Percentiles rank a stretch among this genome's conserved stretches.
These are phyloP conservation scores for Phytophthora pluvialis DNA, from an alignment of 352 stramenopile species.

Conservation along the genomic window DNA sequence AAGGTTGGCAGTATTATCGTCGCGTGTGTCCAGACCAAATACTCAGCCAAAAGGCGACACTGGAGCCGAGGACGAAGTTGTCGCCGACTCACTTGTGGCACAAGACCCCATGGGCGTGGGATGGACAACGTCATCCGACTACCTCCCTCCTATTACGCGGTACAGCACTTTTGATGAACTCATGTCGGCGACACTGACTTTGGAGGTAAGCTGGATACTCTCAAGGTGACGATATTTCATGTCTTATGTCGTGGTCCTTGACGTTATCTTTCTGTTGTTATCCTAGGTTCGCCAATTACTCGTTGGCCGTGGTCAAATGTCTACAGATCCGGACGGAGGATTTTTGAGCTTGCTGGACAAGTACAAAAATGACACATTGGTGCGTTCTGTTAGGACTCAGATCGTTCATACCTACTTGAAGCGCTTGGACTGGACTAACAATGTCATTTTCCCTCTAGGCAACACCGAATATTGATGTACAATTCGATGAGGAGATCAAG, in stretches of 20 bases:
- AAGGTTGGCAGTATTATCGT: constrained; percentile 82
- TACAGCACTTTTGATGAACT: constrained; percentile 92
- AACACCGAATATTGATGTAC: constrained; percentile 46
- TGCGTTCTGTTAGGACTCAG: constrained; percentile 23
- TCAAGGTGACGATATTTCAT: neutral
- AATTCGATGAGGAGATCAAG: constrained; percentile 85
- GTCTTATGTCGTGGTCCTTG: constrained; percentile 1
- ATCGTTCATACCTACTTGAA: neutral
- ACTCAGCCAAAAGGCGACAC: constrained; percentile 53
- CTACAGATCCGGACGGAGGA: constrained; percentile 81
- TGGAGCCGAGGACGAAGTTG: constrained; percentile 49
- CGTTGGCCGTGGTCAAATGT: constrained; percentile 85
- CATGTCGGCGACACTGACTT: constrained; percentile 88
- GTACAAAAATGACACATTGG: constrained; percentile 82
- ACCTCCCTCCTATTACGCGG: constrained; percentile 81
- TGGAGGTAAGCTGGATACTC: constrained; percentile 60
- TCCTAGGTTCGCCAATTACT: constrained; percentile 77
- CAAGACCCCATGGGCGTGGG: constrained; percentile 81
- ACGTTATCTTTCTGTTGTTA: constrained; percentile 1
- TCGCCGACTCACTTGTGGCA: constrained; percentile 59
- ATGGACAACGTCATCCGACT: constrained; percentile 73
- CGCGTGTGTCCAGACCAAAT: constrained; percentile 75
- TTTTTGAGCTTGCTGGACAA: constrained; percentile 87
- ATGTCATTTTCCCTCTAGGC: constrained; percentile 20
- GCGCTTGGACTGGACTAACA: constrained; percentile 16